Evolutionary conservation across 805 yeast species (phyloP).

Genomic region (Cyberlindnera xishuangbannaensis): DNA sequence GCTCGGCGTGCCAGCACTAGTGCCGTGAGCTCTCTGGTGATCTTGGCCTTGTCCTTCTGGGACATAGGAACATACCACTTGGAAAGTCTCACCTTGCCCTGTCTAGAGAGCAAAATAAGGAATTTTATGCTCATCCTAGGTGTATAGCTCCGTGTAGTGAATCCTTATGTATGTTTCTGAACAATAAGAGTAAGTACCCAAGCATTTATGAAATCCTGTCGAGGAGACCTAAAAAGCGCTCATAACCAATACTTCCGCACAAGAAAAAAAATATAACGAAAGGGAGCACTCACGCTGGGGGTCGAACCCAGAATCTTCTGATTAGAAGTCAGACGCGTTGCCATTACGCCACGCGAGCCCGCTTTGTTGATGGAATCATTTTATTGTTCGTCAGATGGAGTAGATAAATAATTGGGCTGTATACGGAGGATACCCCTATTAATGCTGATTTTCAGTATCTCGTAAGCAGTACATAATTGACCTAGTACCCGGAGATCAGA

Average conservation of each 20-base stretch:
- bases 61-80: constrained; percentile 88
- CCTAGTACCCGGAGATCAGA: no score
- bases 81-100: constrained; percentile 88
- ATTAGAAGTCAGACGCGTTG: constrained; percentile 52
- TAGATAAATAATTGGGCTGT: no score
- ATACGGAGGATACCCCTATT: no score
- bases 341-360: constrained; percentile 51
- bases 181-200: no score
- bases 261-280: constrained; percentile 7
- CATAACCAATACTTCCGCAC: neutral
- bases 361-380: constrained; percentile 7
- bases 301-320: constrained; percentile 53
- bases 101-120: constrained; percentile 78
- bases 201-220: no score
- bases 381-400: neutral
- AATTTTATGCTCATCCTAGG: constrained; percentile 67
- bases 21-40: constrained; percentile 81
- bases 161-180: neutral
- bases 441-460: no score
- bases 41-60: constrained; percentile 81
- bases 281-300: constrained; percentile 45
- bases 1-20: constrained; percentile 79
- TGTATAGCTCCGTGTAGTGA: neutral
- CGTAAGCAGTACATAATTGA: no score
- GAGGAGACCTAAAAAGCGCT: neutral